Percentiles rank a stretch among this genome's conserved stretches.
phyloP scores from a whole-genome alignment of 495 filamentous ascomycete species.

The Aspergillus heteromorphus region DNA sequence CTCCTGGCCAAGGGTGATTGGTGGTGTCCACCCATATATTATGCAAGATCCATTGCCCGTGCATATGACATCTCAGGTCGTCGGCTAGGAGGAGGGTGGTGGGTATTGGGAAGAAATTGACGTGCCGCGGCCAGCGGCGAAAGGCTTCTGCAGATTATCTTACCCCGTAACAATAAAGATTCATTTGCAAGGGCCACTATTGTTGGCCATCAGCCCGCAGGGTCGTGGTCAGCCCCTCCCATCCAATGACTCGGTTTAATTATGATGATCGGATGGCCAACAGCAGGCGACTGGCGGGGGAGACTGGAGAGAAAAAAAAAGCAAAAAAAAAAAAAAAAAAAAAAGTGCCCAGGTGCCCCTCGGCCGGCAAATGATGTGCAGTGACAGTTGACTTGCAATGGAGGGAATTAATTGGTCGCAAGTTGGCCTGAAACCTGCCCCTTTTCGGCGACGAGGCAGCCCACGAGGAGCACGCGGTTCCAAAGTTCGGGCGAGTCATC shows the following conservation, averaged over 20 bases:
- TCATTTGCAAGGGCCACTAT: not conserved
- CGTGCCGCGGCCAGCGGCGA: conserved; percentile 8
- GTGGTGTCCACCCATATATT: conserved; percentile 3
- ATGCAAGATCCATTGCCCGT: conserved; percentile 22
- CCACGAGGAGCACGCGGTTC: conserved; percentile 12
- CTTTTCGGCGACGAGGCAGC: not conserved
- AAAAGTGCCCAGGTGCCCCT: not conserved
- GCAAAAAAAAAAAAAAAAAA: no score
- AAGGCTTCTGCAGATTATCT: not conserved
- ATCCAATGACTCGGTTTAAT: not conserved
- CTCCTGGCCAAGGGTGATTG: conserved; percentile 12
- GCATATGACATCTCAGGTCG: conserved; percentile 24
- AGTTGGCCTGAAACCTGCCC: not conserved
- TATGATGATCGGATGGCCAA: not conserved
- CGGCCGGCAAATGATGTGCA: not conserved
- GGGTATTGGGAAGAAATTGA: conserved; percentile 2
- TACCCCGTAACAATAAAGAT: conserved; percentile 2
- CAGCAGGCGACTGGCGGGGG: no score
- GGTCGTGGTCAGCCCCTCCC: not conserved
- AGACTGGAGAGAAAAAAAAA: no score
- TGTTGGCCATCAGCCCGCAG: not conserved
- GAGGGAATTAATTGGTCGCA: not conserved
- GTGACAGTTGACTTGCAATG: not conserved
- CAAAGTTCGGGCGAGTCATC: conserved; percentile 12
- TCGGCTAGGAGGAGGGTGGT: conserved; percentile 8